Evolutionary conservation across 345 rosid species (phyloP), one percentile per base, ranked within the genome.

Genomic region (Brassica juncea): DNA sequence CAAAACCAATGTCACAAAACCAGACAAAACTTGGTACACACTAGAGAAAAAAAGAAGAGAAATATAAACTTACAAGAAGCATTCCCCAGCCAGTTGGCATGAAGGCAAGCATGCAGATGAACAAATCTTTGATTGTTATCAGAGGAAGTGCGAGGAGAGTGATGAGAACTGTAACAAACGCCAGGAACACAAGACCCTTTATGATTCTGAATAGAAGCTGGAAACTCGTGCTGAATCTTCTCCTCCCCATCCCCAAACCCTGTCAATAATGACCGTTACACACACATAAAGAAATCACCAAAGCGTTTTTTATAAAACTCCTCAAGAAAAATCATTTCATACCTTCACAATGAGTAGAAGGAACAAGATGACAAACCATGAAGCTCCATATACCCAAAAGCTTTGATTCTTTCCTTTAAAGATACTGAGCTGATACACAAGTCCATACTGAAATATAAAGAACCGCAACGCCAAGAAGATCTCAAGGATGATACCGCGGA

Each of bases 51-150:
- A 10, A 19, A 0, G 39, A 34, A 52, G 57, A 52, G 8, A 52
- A 52, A n/a, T 5, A 52, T n/a, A 37, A 8, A 52, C 57, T 52
- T 52, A 92, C 97, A 64, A 91, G 85, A 71, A 92, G 89, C 85
- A 92, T 78, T 59, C 94, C 97, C 97, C 97, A 92, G 6, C 96
- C 97, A 7, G 96, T 90, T 57, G 97, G 97, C 96, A 91, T 84
- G 88, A 92, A 88, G 35, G 97, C 97, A n/a, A 92, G 92, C 83
- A 90, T 81, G 72, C 94, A 87, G 6, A 90, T 85, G 72, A 92
- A 60, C 71, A 92, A 80, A 80, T 92, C 97, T 73, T 82, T 82
- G 16, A 88, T 68, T 12, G 96, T 92, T 88, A 90, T 85, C 84
- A 90, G 79, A 31, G 83, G 90, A 76, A 92, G 74, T 27, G 90